A percentile compares a stretch with the other conserved stretches of the same genome.
Evolutionary conservation across 2,329 filamentous ascomycete genomes (phyloP).

Genomic region (Penicillium freii): DNA sequence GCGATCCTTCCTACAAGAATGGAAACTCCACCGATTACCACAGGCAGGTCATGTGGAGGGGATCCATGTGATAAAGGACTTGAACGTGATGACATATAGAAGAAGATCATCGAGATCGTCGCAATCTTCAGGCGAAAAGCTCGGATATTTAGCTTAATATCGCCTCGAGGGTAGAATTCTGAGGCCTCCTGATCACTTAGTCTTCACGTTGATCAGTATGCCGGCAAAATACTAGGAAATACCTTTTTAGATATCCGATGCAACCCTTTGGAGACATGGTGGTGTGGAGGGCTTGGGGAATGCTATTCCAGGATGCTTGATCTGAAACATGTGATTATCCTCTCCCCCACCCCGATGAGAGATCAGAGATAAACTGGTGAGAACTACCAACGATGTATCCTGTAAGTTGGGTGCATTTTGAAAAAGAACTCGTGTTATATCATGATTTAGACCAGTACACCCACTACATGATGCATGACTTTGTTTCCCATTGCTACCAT

Average conservation of each 20-base stretch:
- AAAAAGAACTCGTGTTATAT: not conserved
- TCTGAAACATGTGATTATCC: conserved; percentile 11
- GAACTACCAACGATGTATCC: not conserved
- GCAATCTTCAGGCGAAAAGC: conserved; percentile 3
- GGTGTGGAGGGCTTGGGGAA: conserved; percentile 1
- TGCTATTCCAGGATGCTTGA: not conserved
- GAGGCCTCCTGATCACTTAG: conserved; percentile 3
- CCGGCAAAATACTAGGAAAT: not conserved
- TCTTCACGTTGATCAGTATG: not conserved
- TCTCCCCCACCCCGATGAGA: conserved; percentile 1
- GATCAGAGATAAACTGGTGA: not conserved
- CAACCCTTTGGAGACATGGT: conserved; percentile 5
- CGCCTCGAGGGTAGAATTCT: not conserved
- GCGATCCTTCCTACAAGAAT: not conserved
- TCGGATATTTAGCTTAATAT: not conserved
- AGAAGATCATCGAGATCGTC: conserved; percentile 11
- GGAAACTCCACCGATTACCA: not conserved
- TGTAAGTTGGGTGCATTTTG: not conserved
- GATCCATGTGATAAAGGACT: conserved; percentile 13
- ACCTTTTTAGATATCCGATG: not conserved
- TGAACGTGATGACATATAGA: conserved; percentile 3
- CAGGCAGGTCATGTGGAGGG: conserved; percentile 13
- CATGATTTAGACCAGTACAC: not conserved
- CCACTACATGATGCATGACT: not conserved
- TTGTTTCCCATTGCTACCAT: conserved; percentile 1